Percentiles rank a stretch among this genome's conserved stretches.
Conservation (phyloP, 176 grass and related monocot species). For the Thalia dealbata region DNA sequence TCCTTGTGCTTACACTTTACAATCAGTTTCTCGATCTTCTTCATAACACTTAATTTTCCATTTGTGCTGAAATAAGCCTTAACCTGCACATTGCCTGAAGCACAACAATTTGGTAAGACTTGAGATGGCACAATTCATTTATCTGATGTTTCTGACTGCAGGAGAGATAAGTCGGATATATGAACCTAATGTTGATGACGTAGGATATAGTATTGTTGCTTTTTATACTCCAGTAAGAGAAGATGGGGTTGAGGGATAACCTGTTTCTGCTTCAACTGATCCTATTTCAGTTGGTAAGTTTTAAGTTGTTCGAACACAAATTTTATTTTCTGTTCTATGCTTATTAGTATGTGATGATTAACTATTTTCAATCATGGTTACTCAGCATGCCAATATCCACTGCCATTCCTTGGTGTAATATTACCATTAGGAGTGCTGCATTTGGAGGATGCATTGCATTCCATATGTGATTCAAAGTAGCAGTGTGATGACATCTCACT, state of each 20-base stretch:
- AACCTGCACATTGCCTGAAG: too few relatives aligned
- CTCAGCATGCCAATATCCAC: neutral
- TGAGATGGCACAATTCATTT: too few relatives aligned
- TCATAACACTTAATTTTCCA: neutral
- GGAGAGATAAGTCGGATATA: constrained; percentile 76
- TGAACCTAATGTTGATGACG: constrained; percentile 95
- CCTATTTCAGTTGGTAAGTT: constrained; percentile 75
- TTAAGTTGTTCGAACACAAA: neutral
- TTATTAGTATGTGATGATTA: neutral
- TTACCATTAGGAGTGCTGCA: too few relatives aligned
- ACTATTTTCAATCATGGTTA: neutral
- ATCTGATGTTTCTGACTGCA: constrained; percentile 23
- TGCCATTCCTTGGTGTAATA: neutral
- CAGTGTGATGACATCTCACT: too few relatives aligned
- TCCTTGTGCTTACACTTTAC: neutral
- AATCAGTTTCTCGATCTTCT: neutral
- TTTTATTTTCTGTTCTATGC: neutral
- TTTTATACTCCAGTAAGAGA: constrained; percentile 92
- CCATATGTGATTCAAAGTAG: too few relatives aligned
- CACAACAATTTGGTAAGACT: too few relatives aligned
- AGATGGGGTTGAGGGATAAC: constrained; percentile 80
- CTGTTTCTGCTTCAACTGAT: constrained; percentile 87
- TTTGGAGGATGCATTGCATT: too few relatives aligned
- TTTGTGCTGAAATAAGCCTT: neutral
- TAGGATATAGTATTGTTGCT: constrained; percentile 82